A percentile compares a stretch with the other conserved stretches of the same genome.
phyloP scores from a whole-genome alignment of 2,329 filamentous ascomycete species.

The Stylonectria norvegica region DNA sequence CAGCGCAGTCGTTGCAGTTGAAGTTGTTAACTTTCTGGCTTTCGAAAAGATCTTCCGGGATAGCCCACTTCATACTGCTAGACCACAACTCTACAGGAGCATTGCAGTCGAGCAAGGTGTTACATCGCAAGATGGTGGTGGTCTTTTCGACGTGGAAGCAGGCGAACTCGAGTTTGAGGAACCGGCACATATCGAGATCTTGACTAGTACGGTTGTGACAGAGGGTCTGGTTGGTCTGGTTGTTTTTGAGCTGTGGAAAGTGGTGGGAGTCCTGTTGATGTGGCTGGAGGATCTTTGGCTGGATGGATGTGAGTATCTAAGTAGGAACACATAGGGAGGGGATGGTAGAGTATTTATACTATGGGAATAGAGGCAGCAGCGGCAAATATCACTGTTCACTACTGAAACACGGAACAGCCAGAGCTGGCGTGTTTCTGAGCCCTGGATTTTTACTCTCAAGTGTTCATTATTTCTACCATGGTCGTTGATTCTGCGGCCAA shows the following conservation, averaged over 20 bases:
- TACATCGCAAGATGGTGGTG: background rate
- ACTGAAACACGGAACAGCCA: background rate
- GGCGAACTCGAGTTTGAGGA: background rate
- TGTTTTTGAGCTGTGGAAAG: background rate
- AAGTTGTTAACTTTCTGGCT: background rate
- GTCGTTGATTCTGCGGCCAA: background rate
- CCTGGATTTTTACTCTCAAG: background rate
- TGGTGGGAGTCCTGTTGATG: background rate
- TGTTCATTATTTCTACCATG: background rate
- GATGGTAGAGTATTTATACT: no score
- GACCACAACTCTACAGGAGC: background rate
- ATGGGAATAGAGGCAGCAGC: background rate
- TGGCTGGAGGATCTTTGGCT: background rate
- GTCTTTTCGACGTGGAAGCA: background rate
- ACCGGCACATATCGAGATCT: background rate
- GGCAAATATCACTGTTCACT: no score
- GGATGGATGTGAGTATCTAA: background rate
- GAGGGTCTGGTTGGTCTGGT: no score
- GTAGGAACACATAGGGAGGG: background rate
- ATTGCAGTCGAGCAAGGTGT: background rate
- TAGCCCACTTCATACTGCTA: background rate
- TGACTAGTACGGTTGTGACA: no score
- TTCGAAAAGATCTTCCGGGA: background rate
- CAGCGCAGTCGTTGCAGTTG: background rate
- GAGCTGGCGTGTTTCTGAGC: background rate